Base-by-base conservation (phyloP, 2,329 filamentous ascomycete species). In the Colletotrichum sojae region DNA sequence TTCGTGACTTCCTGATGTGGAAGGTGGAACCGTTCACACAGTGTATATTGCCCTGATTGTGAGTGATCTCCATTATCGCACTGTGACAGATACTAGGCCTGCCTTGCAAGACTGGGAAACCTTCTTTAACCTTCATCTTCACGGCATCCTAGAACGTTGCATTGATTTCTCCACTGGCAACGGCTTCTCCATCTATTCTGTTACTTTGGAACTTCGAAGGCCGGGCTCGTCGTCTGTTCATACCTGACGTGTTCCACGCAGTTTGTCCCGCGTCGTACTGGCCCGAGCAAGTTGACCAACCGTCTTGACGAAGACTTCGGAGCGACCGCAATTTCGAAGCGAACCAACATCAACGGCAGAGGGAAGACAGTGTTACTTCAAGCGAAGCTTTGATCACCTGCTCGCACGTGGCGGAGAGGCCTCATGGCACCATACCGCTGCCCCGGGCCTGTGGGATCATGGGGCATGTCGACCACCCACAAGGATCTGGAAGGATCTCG, bases 401-500 rank as follows among this genome's bases (percentile, higher is more conserved):
- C 40, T 15, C 16, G 16, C 40, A 43, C 40, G 40, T 43, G 40
- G 40, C 40, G n/a, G 13, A n/a, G 40, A n/a, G 40, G 16, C 40
- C 13, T n/a, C 40, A n/a, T 15, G 40, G 40, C 40, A 43, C 10
- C 13, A 43, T 39, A 25, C 56, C 56, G 39, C 10, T 16, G 13
- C 20, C 40, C 13, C 31, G 27, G 27, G 25, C 39, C n/a, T n/a
- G 56, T 20, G 31, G 56, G 56, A 51, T 59, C 18, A 2, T 27
- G 25, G 49, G 52, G 27, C 31, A 13, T 59, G 45, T 25, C 36
- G n/a, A 49, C 22, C 22, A 15, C 22, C 49, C 12, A 20, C 56
- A 51, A 49, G 56, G 45, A 51, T 59, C 13, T 25, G 27, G 13
- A 51, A 49, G 56, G 45, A 51, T 59, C 13, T 25, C 56, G 13